These are phyloP conservation scores for Cryptococcus sp. DNA, from an alignment of 1,284 basidiomycete species.

Conservation along the genomic window DNA sequence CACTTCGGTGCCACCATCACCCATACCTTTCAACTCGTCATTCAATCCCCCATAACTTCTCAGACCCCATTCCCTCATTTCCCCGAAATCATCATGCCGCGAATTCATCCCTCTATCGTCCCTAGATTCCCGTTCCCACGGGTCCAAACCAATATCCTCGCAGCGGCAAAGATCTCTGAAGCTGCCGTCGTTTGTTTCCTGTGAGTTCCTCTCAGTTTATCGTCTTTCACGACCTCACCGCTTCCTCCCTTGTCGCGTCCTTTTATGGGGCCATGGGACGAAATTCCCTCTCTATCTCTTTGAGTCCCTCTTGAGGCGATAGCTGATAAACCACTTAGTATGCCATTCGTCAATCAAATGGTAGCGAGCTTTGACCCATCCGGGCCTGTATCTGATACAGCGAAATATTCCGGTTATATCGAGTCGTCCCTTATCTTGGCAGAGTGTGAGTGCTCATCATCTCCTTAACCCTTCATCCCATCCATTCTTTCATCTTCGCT, in stretches of 20 bases:
- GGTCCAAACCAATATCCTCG: neutral
- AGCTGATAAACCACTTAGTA: neutral
- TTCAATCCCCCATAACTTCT: too few relatives aligned
- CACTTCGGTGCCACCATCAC: too few relatives aligned
- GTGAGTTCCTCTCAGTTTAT: neutral
- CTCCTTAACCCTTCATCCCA: too few relatives aligned
- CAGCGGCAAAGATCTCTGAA: neutral
- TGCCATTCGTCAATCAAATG: slow-evolving; percentile 11
- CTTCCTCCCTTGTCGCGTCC: neutral
- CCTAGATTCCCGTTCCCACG: neutral
- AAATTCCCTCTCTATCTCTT: neutral
- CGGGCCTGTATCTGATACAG: neutral
- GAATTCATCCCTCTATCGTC: too few relatives aligned
- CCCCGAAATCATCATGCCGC: too few relatives aligned
- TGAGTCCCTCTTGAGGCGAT: neutral
- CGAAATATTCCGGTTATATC: slow-evolving; percentile 2
- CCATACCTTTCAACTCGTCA: too few relatives aligned
- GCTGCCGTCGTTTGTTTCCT: neutral
- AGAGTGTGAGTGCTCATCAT: neutral
- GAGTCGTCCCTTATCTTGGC: slow-evolving; percentile 4
- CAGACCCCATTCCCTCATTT: too few relatives aligned
- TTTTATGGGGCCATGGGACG: neutral
- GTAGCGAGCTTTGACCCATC: neutral
- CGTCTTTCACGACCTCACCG: neutral
- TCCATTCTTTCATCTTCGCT: too few relatives aligned